Evolutionary conservation across 2,329 filamentous ascomycete genomes (phyloP).

Genomic region (Phialophora expanda): DNA sequence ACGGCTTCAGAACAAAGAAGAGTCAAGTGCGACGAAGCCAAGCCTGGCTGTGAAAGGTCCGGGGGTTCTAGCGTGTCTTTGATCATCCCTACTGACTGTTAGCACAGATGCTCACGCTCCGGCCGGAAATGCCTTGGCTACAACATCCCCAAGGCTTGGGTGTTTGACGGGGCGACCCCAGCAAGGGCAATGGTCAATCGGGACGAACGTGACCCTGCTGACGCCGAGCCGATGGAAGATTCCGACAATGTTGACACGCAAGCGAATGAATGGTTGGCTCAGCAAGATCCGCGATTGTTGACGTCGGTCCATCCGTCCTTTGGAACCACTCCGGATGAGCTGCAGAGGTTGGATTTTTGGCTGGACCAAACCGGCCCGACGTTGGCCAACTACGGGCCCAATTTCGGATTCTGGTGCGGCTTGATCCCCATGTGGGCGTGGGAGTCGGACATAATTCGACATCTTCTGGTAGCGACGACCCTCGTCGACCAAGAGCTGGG

Average conservation of each 20-base stretch:
- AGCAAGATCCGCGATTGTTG: neutral
- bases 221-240: neutral
- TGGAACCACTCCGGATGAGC: slow-evolving; percentile 6
- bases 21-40: slow-evolving; percentile 23
- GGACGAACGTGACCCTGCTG: neutral
- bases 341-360: slow-evolving; percentile 21
- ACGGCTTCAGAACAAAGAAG: slow-evolving; percentile 11
- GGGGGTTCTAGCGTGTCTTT: neutral
- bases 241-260: neutral
- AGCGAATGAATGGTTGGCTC: neutral
- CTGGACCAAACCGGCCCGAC: slow-evolving; percentile 19
- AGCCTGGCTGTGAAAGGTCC: slow-evolving; percentile 20
- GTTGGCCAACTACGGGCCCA: slow-evolving; percentile 19
- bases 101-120: slow-evolving; percentile 7
- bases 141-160: slow-evolving; percentile 16
- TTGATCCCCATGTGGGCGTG: slow-evolving; percentile 21
- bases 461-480: slow-evolving; percentile 20
- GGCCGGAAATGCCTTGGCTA: slow-evolving; percentile 12
- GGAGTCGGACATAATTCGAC: slow-evolving; percentile 14
- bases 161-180: slow-evolving; percentile 14
- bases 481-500: slow-evolving; percentile 21
- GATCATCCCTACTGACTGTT: neutral
- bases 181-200: neutral
- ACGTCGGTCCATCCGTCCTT: slow-evolving; percentile 9
- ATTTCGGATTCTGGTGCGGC: slow-evolving; percentile 17